Conservation (phyloP, 306 rosid species). For the Pachyrhizus erosus region DNA sequence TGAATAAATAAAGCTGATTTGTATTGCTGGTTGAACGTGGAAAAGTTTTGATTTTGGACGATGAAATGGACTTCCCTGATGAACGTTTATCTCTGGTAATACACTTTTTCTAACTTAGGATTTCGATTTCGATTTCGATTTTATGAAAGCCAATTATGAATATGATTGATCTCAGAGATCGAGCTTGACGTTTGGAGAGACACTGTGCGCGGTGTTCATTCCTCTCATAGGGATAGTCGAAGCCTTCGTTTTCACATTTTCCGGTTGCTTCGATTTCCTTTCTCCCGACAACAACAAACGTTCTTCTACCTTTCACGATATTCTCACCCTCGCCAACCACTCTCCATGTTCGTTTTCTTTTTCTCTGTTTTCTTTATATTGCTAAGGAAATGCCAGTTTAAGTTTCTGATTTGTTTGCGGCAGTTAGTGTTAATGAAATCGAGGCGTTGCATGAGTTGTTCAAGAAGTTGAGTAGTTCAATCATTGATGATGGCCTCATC, state of each 20-base stretch:
- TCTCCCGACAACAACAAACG: not conserved
- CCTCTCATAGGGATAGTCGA: slow-evolving; percentile 56
- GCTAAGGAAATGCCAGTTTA: not conserved
- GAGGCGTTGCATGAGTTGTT: slow-evolving; percentile 75
- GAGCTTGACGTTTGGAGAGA: slow-evolving; percentile 54
- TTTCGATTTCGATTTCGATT: not conserved
- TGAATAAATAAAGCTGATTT: no score
- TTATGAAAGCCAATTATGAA: not conserved
- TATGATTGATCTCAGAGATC: slow-evolving; percentile 35
- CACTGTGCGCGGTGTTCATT: slow-evolving; percentile 51
- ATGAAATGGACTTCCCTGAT: no score
- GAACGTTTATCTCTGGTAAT: slow-evolving; percentile 11
- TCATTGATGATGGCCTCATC: slow-evolving; percentile 70
- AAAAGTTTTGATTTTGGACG: no score
- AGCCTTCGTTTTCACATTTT: slow-evolving; percentile 46
- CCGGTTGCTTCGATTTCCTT: slow-evolving; percentile 55
- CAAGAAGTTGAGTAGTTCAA: slow-evolving; percentile 70
- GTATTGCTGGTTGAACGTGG: not conserved
- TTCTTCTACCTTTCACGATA: slow-evolving; percentile 41
- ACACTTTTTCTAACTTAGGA: not conserved
- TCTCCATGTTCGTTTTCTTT: slow-evolving; percentile 67
- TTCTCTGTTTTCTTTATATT: not conserved
- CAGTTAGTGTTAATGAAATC: slow-evolving; percentile 76
- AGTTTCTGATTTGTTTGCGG: slow-evolving; percentile 1
- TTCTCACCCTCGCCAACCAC: slow-evolving; percentile 58